Evolutionary conservation across 306 rosid genomes (phyloP), one percentile per base, ranked within the genome.

Genomic region (Rosa persica): DNA sequence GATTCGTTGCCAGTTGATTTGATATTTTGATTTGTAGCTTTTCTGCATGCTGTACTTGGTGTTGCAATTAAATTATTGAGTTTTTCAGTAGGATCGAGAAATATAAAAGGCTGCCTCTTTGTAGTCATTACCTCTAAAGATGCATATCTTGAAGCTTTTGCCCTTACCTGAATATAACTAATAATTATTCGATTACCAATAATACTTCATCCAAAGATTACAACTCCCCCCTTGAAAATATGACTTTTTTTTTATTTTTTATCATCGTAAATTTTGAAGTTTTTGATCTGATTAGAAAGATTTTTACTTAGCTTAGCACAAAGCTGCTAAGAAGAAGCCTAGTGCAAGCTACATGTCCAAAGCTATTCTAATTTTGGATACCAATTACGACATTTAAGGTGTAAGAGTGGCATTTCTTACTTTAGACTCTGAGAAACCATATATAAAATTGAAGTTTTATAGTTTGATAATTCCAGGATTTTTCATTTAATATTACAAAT

Each of bases 1-100:
- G 96, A 91, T 91, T 81, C 85, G 86, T 82, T 82, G 88, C 74
- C 89, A 82, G 90, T 7, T 70, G 85, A 88, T 86, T 80, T 83
- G 91, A 91, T 83, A 85, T 80, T 30, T 73, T 91, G 90, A 88
- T 85, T 73, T 77, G 82, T 23, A 44, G 76, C 61, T 74, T 42
- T 51, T 75, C 76, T 39, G 82, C 76, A 76, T 49, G 70, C 54
- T 8, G 78, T 74, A 58, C 70, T 16, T 58, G 16, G 12, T 22
- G 68, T 8, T 67, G 76, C 68, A 76, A 73, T 76, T 80, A 78
- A 83, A 82, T 48, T 72, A 72, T 8, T 51, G 9, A 55, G 49
- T 69, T 54, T 39, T 51, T 54, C n/a, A 55, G 52, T 38, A 75
- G 10, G 67, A 30, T 30, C 36, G 36, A 72, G 73, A 64, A 47